Base-by-base conservation (phyloP, 2,329 filamentous ascomycete species). In the Talaromyces amestolkiae region DNA sequence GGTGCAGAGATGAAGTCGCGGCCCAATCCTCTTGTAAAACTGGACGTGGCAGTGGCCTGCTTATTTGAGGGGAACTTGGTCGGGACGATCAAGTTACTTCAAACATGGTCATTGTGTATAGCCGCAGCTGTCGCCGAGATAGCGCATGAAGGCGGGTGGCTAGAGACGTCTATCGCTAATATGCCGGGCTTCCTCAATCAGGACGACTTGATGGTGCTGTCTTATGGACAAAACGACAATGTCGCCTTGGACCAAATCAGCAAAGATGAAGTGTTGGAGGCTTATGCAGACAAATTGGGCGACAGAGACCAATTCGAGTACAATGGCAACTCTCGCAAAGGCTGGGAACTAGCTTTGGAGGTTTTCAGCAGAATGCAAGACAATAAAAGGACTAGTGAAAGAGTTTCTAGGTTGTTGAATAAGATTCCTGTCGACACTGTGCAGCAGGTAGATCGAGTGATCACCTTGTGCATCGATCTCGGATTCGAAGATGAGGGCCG, bases 271-370 rank as follows among this genome's bases (percentile, higher is more conserved):
- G 87, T 94, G 3, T 82, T 97, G 7, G 85, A 89, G 7, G 81
- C 87, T 58, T 98, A 97, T 76, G 91, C 94, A 0, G 84, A 88
- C 60, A 84, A 85, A 27, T 76, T 94, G 22, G 79, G 77, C 67
- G 72, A 76, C 22, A 74, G 76, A 37, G 69, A 72, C 8, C 70
- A 69, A 1, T 71, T 82, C 19, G 71, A 77, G 33, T 71, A 77
- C 65, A 70, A 73, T 37, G 71, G 72, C 24, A 75, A 77, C 13
- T 73, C 77, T 15, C 82, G 85, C 43, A 89, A 93, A 70, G 93
- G 94, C 9, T 98, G 94, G 94, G 92, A 97, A 79, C 80, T 97
- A 73, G 91, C 93, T 0, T 88, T 97, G 51, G 87, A 92, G 66
- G 86, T 97, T 11, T 83, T 97, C 54, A 91, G 91, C 10, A 87